Conservation (phyloP, 768 basidiomycete genomes). For the Dacryopinax primogenitus region DNA sequence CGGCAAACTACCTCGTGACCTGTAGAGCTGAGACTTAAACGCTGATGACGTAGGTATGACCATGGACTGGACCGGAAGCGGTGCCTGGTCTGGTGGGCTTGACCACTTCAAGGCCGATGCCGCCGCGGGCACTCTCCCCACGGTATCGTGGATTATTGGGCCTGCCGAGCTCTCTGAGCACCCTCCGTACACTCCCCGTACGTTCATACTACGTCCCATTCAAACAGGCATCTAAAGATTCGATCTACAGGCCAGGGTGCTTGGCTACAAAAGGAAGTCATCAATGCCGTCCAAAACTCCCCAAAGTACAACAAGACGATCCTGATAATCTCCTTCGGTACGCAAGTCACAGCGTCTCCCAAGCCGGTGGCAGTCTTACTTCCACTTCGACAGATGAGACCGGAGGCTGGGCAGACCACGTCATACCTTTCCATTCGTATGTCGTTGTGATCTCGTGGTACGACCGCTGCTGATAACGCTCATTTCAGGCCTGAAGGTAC, state of each 20-base stretch:
- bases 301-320: constrained; percentile 15
- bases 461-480: constrained; percentile 9
- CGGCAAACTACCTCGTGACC: not conserved
- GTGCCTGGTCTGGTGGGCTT: constrained; percentile 12
- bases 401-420: constrained; percentile 16
- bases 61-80: constrained; percentile 5
- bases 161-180: constrained; percentile 15
- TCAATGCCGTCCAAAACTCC: constrained; percentile 14
- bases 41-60: not conserved
- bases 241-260: constrained; percentile 8
- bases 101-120: constrained; percentile 14
- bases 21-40: not conserved
- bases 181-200: constrained; percentile 8
- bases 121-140: constrained; percentile 13
- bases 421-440: not conserved
- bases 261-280: constrained; percentile 12
- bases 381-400: constrained; percentile 11
- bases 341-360: not conserved
- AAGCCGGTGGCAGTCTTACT: not conserved
- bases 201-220: not conserved
- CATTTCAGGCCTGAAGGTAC: constrained; percentile 10
- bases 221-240: not conserved
- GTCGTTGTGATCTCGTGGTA: not conserved
- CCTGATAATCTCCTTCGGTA: constrained; percentile 14
- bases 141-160: constrained; percentile 16